These are phyloP conservation scores for Magnaporthiopsis rhizophila DNA, from an alignment of 2,329 filamentous ascomycete species.

Conservation along the genomic window DNA sequence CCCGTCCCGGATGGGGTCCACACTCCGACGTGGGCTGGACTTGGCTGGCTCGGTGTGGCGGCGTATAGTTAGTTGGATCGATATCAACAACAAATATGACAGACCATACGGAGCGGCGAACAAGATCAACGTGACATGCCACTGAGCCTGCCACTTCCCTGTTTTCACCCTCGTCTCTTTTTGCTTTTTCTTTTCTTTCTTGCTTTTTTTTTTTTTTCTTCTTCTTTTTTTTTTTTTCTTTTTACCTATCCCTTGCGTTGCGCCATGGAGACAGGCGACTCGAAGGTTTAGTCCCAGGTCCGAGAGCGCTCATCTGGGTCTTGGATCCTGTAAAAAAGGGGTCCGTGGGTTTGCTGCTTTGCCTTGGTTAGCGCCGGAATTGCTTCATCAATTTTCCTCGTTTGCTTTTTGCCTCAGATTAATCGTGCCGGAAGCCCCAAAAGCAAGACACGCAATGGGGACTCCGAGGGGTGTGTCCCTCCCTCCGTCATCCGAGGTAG, in stretches of 20 bases:
- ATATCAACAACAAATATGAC: no score
- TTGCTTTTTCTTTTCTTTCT: neutral
- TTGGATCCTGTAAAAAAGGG: no score
- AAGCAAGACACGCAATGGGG: neutral
- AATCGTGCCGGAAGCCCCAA: neutral
- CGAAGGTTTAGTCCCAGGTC: neutral
- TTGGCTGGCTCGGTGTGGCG: neutral
- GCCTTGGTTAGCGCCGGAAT: neutral
- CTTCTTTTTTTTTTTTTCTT: neutral
- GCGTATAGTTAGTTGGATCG: no score
- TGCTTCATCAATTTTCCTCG: no score
- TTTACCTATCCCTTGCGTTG: neutral
- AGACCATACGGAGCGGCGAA: no score
- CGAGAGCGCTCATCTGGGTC: neutral
- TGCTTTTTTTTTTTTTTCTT: neutral
- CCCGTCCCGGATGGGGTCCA: no score
- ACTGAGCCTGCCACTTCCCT: no score
- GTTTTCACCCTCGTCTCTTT: no score
- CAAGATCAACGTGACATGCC: no score
- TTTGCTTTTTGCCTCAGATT: neutral
- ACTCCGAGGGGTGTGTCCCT: no score
- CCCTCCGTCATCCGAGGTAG: neutral
- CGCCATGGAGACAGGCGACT: neutral
- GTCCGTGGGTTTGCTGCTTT: neutral
- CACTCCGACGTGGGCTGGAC: no score